Evolutionary conservation across 768 basidiomycete genomes (phyloP), one percentile per base, ranked within the genome.

Genomic region (Xerocomus brunneocitrinus): DNA sequence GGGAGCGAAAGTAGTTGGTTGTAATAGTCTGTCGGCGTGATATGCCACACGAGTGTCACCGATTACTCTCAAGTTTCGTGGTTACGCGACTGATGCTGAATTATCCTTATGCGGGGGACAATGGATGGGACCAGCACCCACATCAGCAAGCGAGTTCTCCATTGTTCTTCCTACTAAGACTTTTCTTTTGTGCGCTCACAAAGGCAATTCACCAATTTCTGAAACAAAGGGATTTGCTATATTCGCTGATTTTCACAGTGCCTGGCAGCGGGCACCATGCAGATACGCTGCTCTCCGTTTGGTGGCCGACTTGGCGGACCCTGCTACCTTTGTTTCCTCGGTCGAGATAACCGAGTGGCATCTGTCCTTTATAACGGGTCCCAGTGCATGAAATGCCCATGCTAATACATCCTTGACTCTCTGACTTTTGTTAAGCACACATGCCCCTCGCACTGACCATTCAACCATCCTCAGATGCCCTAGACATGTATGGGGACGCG

Each of bases 381-480:
- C 24, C 53, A 25, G 14, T 30, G 35, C 51, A 45, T 32, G 13
- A 44, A 40, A 48, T 40, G 38, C 24, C 38, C 49, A 35, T 42
- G 40, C 54, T 55, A 58, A 55, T 61, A 51, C 56, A 47, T 56
- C 51, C 53, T 62, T 50, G 32, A 50, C 52, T 50, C 32, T 54
- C 53, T 46, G 52, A 56, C 44, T 12, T 24, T 28, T 46, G 54
- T 55, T 32, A 32, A 32, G 31, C 57, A 35, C 52, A 34, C 51
- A 91, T 91, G 89, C 76, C 87, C 38, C 72, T 91, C 61, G 74
- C 80, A 46, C 65, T 92, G 53, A 72, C 79, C 49, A 85, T 92
- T 55, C 70, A 80, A 30, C 85, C 89, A 0, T 73, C 76, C 50
- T 72, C 81, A 36, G 61, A 75, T 46, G 69, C 76, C 30, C 68